Evolutionary conservation across 1,139 yeast species (phyloP), one percentile per base, ranked within the genome.

Genomic region (Pichia sp.): DNA sequence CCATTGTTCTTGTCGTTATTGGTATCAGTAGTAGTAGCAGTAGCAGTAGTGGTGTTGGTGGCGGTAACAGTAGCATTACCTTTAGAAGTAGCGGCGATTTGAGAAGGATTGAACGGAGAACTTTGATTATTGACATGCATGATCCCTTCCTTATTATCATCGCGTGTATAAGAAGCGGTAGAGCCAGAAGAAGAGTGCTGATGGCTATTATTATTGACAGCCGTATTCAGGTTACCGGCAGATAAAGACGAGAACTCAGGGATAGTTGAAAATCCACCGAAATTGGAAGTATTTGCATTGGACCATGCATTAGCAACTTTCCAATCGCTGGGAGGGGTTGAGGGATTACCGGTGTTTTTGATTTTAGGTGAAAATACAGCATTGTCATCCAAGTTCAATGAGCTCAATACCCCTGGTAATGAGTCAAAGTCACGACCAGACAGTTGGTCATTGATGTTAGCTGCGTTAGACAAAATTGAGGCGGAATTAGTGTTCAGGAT

Each of bases 291-390:
- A 34, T 44, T 43, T 5, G 32, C 34, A 43, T 45, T 53, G 4
- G 55, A n/a, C 57, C 57, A 53, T 10, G 56, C 40, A 26, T 52
- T 54, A 5, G 23, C 23, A 19, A 44, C 13, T 13, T 45, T 53
- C 61, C 62, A 59, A 38, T 55, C 59, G 41, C 49, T 60, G 11
- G 67, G 67, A 8, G 68, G 68, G 34, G 69, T 64, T 3, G 67
- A 61, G 16, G 69, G 67, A 31, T 56, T 54, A 10, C 49, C 55
- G 51, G 57, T 38, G 19, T 66, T 64, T 41, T 64, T 62, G 40
- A 64, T 59, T 40, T 62, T 65, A 23, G 64, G 54, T 13, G 62
- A 54, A 50, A 66, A 66, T 16, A 65, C 55, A 5, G 63, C 56
- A 36, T 54, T 53, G 41, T 53, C 52, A 52, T 66, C 67, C 15